Base-by-base conservation (phyloP, 257 asterid genomes). In the Eucommia ulmoides region DNA sequence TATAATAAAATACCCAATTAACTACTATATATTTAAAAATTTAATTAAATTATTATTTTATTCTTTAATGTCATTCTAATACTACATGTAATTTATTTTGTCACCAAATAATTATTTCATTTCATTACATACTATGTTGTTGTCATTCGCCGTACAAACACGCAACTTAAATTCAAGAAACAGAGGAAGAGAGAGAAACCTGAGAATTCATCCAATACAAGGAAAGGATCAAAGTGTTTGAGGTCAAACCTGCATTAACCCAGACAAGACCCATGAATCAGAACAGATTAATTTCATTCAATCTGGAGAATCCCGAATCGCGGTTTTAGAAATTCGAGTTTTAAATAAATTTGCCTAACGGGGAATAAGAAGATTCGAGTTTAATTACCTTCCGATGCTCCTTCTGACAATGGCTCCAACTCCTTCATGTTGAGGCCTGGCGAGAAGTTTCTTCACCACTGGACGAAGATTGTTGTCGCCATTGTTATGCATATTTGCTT, bases 371-470 rank as follows among this genome's bases (percentile, higher is more conserved):
- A 4, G 38, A 26, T 12, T 26, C 38, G 8, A 26, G 5, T 26
- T 38, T 38, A 8, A 1, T 8, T 45, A 88, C 97, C 88, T 81
- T 60, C 97, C 97, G 15, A 88, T 82, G 83, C 95, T 88, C 66
- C 97, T 72, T 60, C 97, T 63, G 1, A 88, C 97, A 54, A 71
- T 64, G 53, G 97, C 97, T 25, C 95, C 97, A 9, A 79, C 62
- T 46, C 97, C 97, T 74, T 88, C 97, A 25, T 20, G 78, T 26
- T 84, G 95, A 60, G 95, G 94, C 59, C 84, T 66, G 2, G 97
- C 87, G 0, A 82, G 70, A 60, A 88, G 76, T 35, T 80, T 88
- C 58, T 74, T 62, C 41, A 76, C 89, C 3, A 88, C 80, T 1
- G 71, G 65, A 20, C 95, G 92, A 59, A 93, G 72, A 12, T 79